Evolutionary conservation across 176 grass and related monocot species (phyloP).

Genomic region (Eremochloa ophiuroides): DNA sequence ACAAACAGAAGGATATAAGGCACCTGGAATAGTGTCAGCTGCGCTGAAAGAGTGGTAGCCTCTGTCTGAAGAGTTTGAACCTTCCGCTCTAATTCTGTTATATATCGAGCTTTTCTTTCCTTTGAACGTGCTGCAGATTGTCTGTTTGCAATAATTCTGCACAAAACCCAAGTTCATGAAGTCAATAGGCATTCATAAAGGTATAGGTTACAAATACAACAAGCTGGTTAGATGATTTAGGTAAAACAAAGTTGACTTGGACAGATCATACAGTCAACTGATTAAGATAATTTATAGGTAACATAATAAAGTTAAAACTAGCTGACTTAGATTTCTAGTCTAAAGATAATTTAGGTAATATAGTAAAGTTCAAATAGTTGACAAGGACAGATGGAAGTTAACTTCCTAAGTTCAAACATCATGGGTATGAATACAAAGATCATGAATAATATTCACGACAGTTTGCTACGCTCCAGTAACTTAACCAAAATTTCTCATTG

Average conservation of each 20-base stretch:
- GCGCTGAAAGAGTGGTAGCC: slow-evolving; percentile 78
- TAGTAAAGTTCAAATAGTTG: neutral
- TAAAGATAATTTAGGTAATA: neutral
- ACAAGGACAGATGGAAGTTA: neutral
- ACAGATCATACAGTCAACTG: neutral
- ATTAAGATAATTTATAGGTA: neutral
- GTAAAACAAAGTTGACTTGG: neutral
- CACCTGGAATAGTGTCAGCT: slow-evolving; percentile 79
- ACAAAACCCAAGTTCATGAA: slow-evolving; percentile 17
- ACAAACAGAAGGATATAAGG: slow-evolving; percentile 7
- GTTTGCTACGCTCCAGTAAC: neutral
- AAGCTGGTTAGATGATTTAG: neutral
- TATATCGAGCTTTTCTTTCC: slow-evolving; percentile 90
- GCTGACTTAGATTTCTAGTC: neutral
- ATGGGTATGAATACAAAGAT: neutral
- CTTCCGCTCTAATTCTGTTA: slow-evolving; percentile 80
- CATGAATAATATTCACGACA: neutral
- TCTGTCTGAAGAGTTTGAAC: slow-evolving; percentile 85
- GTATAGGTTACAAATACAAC: neutral
- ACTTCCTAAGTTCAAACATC: neutral
- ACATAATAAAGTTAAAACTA: neutral
- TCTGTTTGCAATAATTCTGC: slow-evolving; percentile 92
- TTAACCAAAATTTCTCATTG: neutral
- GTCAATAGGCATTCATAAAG: slow-evolving; percentile 6
- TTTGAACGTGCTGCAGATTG: slow-evolving; percentile 92